A percentile compares a stretch with the other conserved stretches of the same genome.
phyloP scores from a whole-genome alignment of 768 basidiomycete genomes.

The Phanerochaete sordida region DNA sequence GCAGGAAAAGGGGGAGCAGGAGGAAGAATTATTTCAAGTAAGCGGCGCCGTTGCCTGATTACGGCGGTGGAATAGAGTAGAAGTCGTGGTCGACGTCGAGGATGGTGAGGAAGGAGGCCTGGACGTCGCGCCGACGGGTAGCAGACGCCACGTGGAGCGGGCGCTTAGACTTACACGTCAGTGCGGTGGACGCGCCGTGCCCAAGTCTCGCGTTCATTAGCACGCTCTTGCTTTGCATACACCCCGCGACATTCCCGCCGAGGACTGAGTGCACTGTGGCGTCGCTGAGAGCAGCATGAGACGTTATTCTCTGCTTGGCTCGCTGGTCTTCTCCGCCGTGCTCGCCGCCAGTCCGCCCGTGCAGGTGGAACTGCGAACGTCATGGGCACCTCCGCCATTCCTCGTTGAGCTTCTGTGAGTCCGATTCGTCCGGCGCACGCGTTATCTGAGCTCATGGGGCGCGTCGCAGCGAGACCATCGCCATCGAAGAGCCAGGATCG shows the following conservation, averaged over 20 bases:
- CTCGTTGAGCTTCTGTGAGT: slow-evolving; percentile 32
- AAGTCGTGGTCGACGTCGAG: not conserved
- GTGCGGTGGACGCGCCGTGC: not conserved
- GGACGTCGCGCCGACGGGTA: not conserved
- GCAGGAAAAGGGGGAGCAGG: not conserved
- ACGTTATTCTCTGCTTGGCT: not conserved
- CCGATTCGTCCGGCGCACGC: not conserved
- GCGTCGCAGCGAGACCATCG: slow-evolving; percentile 70
- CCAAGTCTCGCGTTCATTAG: too few species aligned
- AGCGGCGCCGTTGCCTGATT: not conserved
- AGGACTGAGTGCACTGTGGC: not conserved
- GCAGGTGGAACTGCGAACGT: slow-evolving; percentile 32
- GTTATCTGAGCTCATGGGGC: not conserved
- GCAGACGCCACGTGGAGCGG: not conserved
- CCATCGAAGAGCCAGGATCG: slow-evolving; percentile 63
- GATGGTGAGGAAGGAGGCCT: not conserved
- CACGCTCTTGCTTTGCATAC: too few species aligned
- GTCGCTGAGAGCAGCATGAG: slow-evolving; percentile 1
- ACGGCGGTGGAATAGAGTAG: not conserved
- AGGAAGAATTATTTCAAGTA: not conserved
- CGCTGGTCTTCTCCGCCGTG: not conserved
- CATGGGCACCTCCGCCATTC: slow-evolving; percentile 31
- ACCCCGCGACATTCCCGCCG: too few species aligned
- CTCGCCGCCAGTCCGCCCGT: slow-evolving; percentile 27
- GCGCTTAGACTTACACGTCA: not conserved